A percentile compares a stretch with the other conserved stretches of the same genome.
Evolutionary conservation across 768 basidiomycete genomes (phyloP).

Genomic region (Trametes elegans): DNA sequence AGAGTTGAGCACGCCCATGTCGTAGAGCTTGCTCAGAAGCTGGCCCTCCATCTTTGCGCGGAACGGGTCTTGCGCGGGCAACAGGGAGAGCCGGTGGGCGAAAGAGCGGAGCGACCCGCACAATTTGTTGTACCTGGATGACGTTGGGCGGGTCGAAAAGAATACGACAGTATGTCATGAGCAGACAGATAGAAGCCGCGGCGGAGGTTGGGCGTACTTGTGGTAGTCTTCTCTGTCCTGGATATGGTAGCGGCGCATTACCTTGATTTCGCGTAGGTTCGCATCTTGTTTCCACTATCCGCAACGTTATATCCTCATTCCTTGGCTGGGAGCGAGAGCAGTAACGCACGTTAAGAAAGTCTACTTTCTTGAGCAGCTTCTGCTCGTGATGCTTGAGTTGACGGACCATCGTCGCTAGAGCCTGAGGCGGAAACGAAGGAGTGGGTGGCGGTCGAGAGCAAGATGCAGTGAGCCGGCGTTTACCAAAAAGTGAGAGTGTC

Average conservation of each 20-base stretch:
- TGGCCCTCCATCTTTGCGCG: conserved; percentile 81
- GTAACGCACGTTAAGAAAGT: conserved; percentile 81
- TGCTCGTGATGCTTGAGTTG: conserved; percentile 97
- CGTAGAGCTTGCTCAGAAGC: conserved; percentile 92
- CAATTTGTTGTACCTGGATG: conserved; percentile 84
- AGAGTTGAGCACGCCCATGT: conserved; percentile 90
- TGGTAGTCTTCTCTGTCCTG: conserved; percentile 94
- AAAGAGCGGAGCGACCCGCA: conserved; percentile 83
- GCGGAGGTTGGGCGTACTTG: conserved; percentile 50
- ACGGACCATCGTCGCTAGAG: conserved; percentile 62
- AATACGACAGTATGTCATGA: not conserved
- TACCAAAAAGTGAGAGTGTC: conserved; percentile 6
- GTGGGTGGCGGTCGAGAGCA: conserved; percentile 4
- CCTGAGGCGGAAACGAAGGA: not conserved
- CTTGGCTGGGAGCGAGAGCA: not conserved
- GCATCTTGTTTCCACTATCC: conserved; percentile 95
- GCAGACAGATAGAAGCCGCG: not conserved
- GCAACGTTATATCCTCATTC: not conserved
- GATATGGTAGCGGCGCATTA: conserved; percentile 94
- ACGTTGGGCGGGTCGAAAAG: not conserved
- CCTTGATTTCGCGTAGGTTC: conserved; percentile 84
- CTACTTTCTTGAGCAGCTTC: conserved; percentile 93
- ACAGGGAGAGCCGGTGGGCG: conserved; percentile 82
- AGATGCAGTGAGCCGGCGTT: conserved; percentile 1
- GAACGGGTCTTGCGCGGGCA: conserved; percentile 89